Conservation (phyloP, 108 stramenopile genomes). For the Cyclostephanos tholiformis region DNA sequence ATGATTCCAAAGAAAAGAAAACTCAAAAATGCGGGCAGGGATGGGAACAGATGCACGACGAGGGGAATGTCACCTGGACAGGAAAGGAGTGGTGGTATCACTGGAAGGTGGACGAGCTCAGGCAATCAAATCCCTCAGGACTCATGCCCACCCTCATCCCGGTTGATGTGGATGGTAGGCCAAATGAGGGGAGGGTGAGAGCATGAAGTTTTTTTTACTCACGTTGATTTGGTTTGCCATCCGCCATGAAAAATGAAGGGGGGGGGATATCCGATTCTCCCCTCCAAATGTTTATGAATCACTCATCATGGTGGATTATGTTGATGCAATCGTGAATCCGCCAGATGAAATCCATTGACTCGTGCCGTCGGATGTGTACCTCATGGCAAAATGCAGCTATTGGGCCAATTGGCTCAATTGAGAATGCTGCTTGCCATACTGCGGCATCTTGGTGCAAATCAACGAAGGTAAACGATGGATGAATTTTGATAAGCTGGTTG, state of each 20-base stretch:
- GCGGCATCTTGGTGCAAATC: slow-evolving; percentile 72
- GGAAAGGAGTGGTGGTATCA: slow-evolving; percentile 91
- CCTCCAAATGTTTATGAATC: slow-evolving; percentile 79
- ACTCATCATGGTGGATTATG: slow-evolving; percentile 73
- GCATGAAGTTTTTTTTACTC: no score
- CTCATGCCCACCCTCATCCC: slow-evolving; percentile 80
- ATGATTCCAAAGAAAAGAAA: no score
- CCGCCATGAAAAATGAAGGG: no score
- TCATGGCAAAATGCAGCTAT: slow-evolving; percentile 64
- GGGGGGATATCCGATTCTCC: no score
- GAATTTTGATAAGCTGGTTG: slow-evolving; percentile 63
- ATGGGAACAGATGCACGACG: slow-evolving; percentile 77
- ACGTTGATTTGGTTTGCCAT: no score
- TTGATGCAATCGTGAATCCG: slow-evolving; percentile 75
- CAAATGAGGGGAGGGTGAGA: slow-evolving; percentile 47
- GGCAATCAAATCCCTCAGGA: no score
- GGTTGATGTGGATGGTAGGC: slow-evolving; percentile 34
- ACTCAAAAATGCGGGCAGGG: slow-evolving; percentile 31
- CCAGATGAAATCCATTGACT: slow-evolving; percentile 48
- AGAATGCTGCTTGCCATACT: slow-evolving; percentile 81
- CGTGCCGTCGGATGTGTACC: slow-evolving; percentile 70
- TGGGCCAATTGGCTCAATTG: slow-evolving; percentile 82
- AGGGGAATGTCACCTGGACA: slow-evolving; percentile 68
- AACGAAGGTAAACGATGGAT: slow-evolving; percentile 68
- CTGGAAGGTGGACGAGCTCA: slow-evolving; percentile 81